Evolutionary conservation across 331 rosid genomes (phyloP), one percentile per base, ranked within the genome.

Genomic region (Rhamnella rubrinervis): DNA sequence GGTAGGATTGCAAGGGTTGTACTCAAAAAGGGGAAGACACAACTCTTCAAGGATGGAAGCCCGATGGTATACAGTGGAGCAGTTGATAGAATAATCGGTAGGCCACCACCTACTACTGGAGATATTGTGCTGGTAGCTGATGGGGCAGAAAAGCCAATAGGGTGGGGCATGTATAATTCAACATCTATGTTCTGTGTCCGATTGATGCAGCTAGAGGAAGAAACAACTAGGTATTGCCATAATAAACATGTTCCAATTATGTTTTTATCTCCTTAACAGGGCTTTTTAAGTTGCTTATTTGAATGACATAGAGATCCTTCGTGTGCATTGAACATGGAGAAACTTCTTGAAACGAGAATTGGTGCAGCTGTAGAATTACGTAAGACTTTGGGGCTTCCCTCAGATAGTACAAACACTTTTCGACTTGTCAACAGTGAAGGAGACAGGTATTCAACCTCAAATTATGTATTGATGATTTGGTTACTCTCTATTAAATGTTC

Each of bases 61-160:
- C 97, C 98, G 38, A 93, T 90, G 97, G 97, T 90, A 44, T 90
- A 93, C 73, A 90, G 98, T 66, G 97, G 98, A 61, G 98, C 98
- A 5, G 92, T 88, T 49, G 98, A 90, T 75, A 86, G 97, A 85
- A 87, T 93, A 47, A 78, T 90, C 28, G 98, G 98, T 65, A 82
- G 88, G 75, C 98, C 97, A 18, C 97, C 97, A 23, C 98, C 98
- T 7, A 85, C 70, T 78, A 90, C 95, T n/a, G 98, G 98, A 56
- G 98, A 90, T 67, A 58, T 87, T 69, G 97, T 93, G 60, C 65
- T 93, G 65, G 97, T 93, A 19, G 88, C 96, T 25, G 98, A 90
- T 78, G 98, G 98, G 68, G 47, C 87, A 39, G 95, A 88, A 61
- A 93, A 80, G 58, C 91, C 97, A 23, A 87, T 91, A 11, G 97